Evolutionary conservation across 495 filamentous ascomycete genomes (phyloP), one percentile per base, ranked within the genome.

Genomic region (Aspergillus sclerotioniger): DNA sequence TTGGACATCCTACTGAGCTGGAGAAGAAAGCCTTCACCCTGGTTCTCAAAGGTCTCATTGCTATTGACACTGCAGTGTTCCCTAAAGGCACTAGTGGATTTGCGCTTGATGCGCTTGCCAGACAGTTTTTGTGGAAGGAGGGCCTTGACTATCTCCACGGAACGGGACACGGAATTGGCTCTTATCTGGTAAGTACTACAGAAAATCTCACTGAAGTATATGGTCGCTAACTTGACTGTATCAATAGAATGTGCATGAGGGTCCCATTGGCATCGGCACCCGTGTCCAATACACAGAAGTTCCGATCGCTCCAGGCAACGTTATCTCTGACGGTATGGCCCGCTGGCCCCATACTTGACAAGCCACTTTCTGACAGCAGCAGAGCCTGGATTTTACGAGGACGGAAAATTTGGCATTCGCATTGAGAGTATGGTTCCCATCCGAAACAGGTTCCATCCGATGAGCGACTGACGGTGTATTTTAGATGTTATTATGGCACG

Each of bases 301-400:
- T 19, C 80, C 94, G 1, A 81, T 99, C 19, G 82, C 91, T 0
- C 78, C 87, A n/a, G 95, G 95, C 46, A 96, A 97, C 67, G 92
- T 98, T 44, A 83, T 97, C 58, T 96, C 92, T 4, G 87, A 96
- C 67, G 84, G 80, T 82, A 66, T 35, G 74, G 53, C 31, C 28
- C 28, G n/a, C 16, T 37, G 35, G 32, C 19, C 19, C 31, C 20
- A 3, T 8, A 9, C 35, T 6, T 33, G 10, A 46, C 8, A 43
- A 6, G 13, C 6, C 7, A 21, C 51, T 53, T 51, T 37, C 62
- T 73, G 31, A 67, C 46, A 20, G 10, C 9, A 49, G n/a, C 58
- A 83, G 92, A 99, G 70, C 95, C 94, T 13, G 95, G 95, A 31
- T 99, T 92, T 76, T 99, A 99, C 74, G 95, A 98, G 73, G 95